phyloP scores from a whole-genome alignment of 1,284 basidiomycete genomes.

The Volvariella volvacea region DNA sequence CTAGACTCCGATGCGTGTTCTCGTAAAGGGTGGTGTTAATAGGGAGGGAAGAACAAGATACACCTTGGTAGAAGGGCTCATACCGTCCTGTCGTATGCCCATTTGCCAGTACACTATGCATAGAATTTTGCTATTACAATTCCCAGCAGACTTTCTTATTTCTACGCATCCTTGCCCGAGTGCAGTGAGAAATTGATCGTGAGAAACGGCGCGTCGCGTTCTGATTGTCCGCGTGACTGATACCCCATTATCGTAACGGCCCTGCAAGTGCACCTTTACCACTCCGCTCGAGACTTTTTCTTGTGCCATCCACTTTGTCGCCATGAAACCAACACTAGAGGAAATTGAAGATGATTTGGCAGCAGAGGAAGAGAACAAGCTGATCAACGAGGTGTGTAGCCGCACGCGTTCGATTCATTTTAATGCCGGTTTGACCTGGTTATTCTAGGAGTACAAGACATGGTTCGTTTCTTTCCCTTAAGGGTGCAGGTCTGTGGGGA shows the following conservation, averaged over 20 bases:
- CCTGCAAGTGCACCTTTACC: conserved; percentile 1
- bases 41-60: too few species aligned
- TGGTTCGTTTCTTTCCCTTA: conserved; percentile 43
- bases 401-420: conserved; percentile 9
- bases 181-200: conserved; percentile 15
- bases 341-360: conserved; percentile 77
- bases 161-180: conserved; percentile 2
- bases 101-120: too few species aligned
- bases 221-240: conserved; percentile 8
- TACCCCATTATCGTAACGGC: conserved; percentile 7
- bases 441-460: conserved; percentile 71
- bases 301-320: not conserved
- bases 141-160: conserved; percentile 1
- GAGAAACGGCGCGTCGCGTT: conserved; percentile 35
- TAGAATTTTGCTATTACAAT: too few species aligned
- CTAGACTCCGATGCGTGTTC: not conserved
- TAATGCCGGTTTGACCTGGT: conserved; percentile 3
- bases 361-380: conserved; percentile 83
- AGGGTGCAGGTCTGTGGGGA: not conserved
- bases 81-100: too few species aligned
- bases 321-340: conserved; percentile 64
- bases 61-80: too few species aligned
- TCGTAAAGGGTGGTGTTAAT: not conserved
- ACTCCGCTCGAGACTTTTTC: too few species aligned
- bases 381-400: conserved; percentile 80